Evolutionary conservation across 1,139 yeast genomes (phyloP).

Genomic region (Saccharomycopsis hybrid): DNA sequence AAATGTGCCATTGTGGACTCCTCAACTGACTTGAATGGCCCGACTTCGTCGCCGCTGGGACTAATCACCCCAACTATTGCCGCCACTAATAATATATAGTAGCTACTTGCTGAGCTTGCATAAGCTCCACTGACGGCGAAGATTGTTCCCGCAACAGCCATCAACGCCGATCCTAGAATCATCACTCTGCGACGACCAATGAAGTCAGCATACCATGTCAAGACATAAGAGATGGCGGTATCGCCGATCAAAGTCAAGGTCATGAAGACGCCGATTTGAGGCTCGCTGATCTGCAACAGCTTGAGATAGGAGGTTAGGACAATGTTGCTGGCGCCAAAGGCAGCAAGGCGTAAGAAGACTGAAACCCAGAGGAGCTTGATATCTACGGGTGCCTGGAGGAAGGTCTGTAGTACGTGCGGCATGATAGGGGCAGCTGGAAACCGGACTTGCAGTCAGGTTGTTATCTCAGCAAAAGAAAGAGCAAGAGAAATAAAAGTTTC

Average conservation of each 20-base stretch:
- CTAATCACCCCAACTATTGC: conserved; percentile 70
- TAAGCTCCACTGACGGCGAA: conserved; percentile 41
- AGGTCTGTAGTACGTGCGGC: too few relatives aligned
- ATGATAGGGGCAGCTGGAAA: too few relatives aligned
- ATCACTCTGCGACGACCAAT: conserved; percentile 68
- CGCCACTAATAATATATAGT: conserved; percentile 54
- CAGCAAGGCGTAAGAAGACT: conserved; percentile 64
- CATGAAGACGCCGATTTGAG: conserved; percentile 73
- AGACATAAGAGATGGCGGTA: conserved; percentile 58
- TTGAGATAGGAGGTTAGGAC: conserved; percentile 66
- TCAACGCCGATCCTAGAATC: conserved; percentile 58
- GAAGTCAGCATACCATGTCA: conserved; percentile 76
- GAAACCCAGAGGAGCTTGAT: conserved; percentile 63
- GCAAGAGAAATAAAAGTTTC: too few relatives aligned
- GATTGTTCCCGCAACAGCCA: conserved; percentile 62
- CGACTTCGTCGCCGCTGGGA: conserved; percentile 89
- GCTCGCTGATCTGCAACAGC: conserved; percentile 48
- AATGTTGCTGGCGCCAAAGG: conserved; percentile 80
- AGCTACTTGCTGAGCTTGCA: too few relatives aligned
- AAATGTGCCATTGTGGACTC: conserved; percentile 82
- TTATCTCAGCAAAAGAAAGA: too few relatives aligned
- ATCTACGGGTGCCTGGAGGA: too few relatives aligned
- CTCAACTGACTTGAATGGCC: conserved; percentile 86
- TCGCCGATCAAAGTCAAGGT: conserved; percentile 77
- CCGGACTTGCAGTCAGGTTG: too few relatives aligned